phyloP scores from a whole-genome alignment of 108 stramenopile species.

The Stephanodiscus minutulus region DNA sequence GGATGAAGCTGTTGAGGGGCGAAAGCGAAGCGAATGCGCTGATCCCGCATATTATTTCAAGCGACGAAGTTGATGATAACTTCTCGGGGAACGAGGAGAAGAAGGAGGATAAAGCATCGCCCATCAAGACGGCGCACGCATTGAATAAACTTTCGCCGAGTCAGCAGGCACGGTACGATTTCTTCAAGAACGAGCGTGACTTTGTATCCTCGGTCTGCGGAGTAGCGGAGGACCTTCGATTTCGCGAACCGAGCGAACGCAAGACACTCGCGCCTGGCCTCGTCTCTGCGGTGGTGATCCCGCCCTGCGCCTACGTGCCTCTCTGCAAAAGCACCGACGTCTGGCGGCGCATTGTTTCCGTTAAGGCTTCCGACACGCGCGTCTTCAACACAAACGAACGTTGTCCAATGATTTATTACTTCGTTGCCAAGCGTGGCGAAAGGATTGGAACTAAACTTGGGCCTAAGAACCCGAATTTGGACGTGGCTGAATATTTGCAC shows the following conservation, averaged over 20 bases:
- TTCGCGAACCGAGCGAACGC: conserved; percentile 84
- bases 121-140: conserved; percentile 46
- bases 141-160: conserved; percentile 62
- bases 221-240: conserved; percentile 94
- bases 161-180: conserved; percentile 87
- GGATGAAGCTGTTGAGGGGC: conserved; percentile 68
- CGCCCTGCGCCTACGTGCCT: conserved; percentile 90
- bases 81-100: conserved; percentile 28
- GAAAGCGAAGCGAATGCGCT: conserved; percentile 72
- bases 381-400: conserved; percentile 97
- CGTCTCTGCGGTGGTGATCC: conserved; percentile 70
- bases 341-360: conserved; percentile 78
- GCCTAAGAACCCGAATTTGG: conserved; percentile 73
- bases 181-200: conserved; percentile 90
- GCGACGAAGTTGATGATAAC: conserved; percentile 46
- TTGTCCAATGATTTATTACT: conserved; percentile 94
- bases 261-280: conserved; percentile 75
- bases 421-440: conserved; percentile 83
- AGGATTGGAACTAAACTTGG: conserved; percentile 41
- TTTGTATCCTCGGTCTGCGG: conserved; percentile 90
- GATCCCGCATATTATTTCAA: conserved; percentile 62
- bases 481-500: conserved; percentile 96
- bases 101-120: conserved; percentile 34
- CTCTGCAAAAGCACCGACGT: conserved; percentile 90
- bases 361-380: conserved; percentile 82